Base-by-base conservation (phyloP, 2,329 filamentous ascomycete species). In the Sporothrix schenckii region DNA sequence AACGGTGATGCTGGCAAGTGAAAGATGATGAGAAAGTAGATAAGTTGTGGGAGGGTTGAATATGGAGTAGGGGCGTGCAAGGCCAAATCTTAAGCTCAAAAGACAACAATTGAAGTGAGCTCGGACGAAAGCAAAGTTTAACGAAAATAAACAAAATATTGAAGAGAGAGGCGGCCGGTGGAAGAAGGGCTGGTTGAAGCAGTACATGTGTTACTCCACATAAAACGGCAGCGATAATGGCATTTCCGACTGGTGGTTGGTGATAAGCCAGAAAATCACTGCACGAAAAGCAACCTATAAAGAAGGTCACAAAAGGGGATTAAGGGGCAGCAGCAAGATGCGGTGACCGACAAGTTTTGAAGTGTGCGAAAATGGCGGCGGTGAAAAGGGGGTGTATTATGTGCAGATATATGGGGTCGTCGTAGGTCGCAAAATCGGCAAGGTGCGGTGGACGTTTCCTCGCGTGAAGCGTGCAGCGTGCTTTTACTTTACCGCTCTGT, bases 291-390 rank as follows among this genome's bases (percentile, higher is more conserved):
- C 52, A 39, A 14, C 47, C 24, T 39, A 21, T 27, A n/a, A n/a
- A 63, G 13, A 30, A n/a, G 30, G n/a, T 19, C 30, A 47, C 47
- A 21, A 66, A 53, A 69, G 49, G 39, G 27, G 27, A 47, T 27
- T 27, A 21, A 60, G 21, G 66, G 52, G 30, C n/a, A 50, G 24
- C 47, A 44, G 67, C 53, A 67, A 67, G 67, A 67, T 67, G 70
- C 67, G 70, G 70, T 71, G 70, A 71, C 66, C 60, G 60, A 58
- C 50, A 60, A 6, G 27, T 27, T 56, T 58, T 53, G 60, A 60
- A 41, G 60, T 54, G 53, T 67, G 61, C 44, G 30, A 21, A 44
- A 44, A 53, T 56, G 54, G 70, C 70, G 61, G 70, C 70, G 70
- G 70, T 71, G 70, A 71, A 58, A 47, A 65, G 58, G 47, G 10